Conservation (phyloP, 2,329 filamentous ascomycete genomes). For the Ceratocystis diversiconidia region DNA sequence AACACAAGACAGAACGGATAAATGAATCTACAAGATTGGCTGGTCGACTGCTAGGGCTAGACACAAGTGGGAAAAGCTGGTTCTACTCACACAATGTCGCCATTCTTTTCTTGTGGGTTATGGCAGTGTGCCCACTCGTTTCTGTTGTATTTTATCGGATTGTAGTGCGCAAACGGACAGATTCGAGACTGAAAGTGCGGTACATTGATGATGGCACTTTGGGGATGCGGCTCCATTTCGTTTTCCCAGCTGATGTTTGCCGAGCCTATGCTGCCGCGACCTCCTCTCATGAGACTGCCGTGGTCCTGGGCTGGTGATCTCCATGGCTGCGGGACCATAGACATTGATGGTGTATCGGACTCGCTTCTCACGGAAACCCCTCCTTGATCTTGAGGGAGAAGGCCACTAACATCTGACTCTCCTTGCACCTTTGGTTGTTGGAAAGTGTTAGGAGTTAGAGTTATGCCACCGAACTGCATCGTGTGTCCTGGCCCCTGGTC, state of each 20-base stretch:
- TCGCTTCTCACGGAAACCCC: not conserved
- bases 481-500: not conserved
- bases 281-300: not conserved
- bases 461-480: not conserved
- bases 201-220: not conserved
- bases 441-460: not conserved
- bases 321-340: not conserved
- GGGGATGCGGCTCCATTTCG: constrained; percentile 2
- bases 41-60: not conserved
- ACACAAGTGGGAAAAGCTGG: not conserved
- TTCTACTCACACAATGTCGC: constrained; percentile 17
- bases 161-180: constrained; percentile 16
- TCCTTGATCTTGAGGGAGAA: constrained; percentile 4
- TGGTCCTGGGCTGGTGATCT: constrained; percentile 2
- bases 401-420: not conserved
- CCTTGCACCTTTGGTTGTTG: constrained; percentile 6
- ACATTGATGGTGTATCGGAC: not conserved
- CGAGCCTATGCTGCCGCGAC: constrained; percentile 7
- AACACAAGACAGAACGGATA: not conserved
- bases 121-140: constrained; percentile 16
- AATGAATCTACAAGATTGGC: not conserved
- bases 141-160: constrained; percentile 12
- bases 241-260: constrained; percentile 9
- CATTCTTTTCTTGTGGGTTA: constrained; percentile 17
- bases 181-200: constrained; percentile 10